A percentile compares a stretch with the other conserved stretches of the same genome.
phyloP scores from a whole-genome alignment of 306 rosid genomes.

The Glycine tomentella region DNA sequence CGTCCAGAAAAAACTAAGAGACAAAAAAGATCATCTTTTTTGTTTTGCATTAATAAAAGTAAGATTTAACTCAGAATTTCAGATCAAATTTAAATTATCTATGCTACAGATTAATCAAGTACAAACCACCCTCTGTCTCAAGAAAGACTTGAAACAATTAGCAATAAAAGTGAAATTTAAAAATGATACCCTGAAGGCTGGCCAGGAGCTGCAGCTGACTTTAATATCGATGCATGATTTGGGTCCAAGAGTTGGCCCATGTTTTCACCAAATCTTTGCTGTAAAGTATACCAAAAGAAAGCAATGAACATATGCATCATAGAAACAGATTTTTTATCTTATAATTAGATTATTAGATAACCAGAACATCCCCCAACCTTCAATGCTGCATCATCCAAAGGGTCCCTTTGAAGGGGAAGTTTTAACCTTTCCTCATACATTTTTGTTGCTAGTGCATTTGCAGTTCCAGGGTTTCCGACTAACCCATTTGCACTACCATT shows the following conservation, averaged over 20 bases:
- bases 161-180: slow-evolving; percentile 9
- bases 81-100: slow-evolving; percentile 28
- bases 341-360: neutral
- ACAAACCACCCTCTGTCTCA: slow-evolving; percentile 17
- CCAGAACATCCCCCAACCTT: too few species aligned
- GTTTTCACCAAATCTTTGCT: slow-evolving; percentile 95
- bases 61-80: slow-evolving; percentile 24
- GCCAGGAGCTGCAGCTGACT: slow-evolving; percentile 89
- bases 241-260: slow-evolving; percentile 91
- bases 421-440: slow-evolving; percentile 96
- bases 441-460: slow-evolving; percentile 90
- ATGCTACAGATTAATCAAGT: slow-evolving; percentile 18
- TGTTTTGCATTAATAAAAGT: neutral
- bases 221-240: slow-evolving; percentile 79
- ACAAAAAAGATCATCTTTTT: neutral
- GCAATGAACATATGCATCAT: slow-evolving; percentile 36
- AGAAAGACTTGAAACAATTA: slow-evolving; percentile 23
- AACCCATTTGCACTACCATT: slow-evolving; percentile 90
- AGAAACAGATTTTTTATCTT: slow-evolving; percentile 19
- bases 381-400: slow-evolving; percentile 88
- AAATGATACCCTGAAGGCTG: slow-evolving; percentile 89
- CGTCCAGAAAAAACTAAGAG: slow-evolving; percentile 13
- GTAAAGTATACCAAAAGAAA: slow-evolving; percentile 49
- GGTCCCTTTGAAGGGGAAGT: slow-evolving; percentile 88
- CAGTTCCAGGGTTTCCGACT: slow-evolving; percentile 86